Percentiles rank a stretch among this genome's conserved stretches.
phyloP scores from a whole-genome alignment of 352 stramenopile genomes.

The Globisporangium cederbergense region DNA sequence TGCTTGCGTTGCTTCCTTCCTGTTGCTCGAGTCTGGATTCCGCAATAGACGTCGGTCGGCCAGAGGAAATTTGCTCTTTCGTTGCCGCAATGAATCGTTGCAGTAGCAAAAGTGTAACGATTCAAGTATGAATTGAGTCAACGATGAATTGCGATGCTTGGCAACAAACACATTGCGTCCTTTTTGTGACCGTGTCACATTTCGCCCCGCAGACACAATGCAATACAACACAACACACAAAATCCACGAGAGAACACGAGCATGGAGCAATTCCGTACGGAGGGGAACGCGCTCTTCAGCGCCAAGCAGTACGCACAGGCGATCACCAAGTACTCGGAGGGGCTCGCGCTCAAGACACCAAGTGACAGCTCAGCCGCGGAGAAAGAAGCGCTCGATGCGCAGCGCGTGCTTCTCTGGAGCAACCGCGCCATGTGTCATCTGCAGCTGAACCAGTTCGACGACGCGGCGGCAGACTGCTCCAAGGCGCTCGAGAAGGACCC shows the following conservation, averaged over 20 bases:
- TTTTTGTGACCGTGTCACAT: slow-evolving; percentile 6
- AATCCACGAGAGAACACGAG: slow-evolving; percentile 9
- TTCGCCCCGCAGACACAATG: neutral
- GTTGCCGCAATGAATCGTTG: slow-evolving; percentile 1
- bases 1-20: slow-evolving; percentile 9
- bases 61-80: slow-evolving; percentile 6
- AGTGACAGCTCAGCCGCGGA: slow-evolving; percentile 19
- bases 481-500: slow-evolving; percentile 39
- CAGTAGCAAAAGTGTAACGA: neutral
- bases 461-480: slow-evolving; percentile 52
- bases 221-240: neutral
- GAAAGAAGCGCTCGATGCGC: slow-evolving; percentile 21
- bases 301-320: slow-evolving; percentile 62
- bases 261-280: slow-evolving; percentile 61
- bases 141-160: slow-evolving; percentile 9
- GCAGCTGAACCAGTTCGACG: slow-evolving; percentile 59
- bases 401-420: slow-evolving; percentile 67
- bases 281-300: slow-evolving; percentile 75
- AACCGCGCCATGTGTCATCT: slow-evolving; percentile 75
- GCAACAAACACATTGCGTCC: neutral
- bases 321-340: slow-evolving; percentile 66
- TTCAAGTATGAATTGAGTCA: slow-evolving; percentile 11
- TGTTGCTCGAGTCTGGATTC: neutral
- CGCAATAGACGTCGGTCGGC: neutral
- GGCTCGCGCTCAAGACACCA: slow-evolving; percentile 22